A percentile compares a stretch with the other conserved stretches of the same genome.
phyloP scores from a whole-genome alignment of 2,329 filamentous ascomycete genomes.

The Grosmannia huntii region DNA sequence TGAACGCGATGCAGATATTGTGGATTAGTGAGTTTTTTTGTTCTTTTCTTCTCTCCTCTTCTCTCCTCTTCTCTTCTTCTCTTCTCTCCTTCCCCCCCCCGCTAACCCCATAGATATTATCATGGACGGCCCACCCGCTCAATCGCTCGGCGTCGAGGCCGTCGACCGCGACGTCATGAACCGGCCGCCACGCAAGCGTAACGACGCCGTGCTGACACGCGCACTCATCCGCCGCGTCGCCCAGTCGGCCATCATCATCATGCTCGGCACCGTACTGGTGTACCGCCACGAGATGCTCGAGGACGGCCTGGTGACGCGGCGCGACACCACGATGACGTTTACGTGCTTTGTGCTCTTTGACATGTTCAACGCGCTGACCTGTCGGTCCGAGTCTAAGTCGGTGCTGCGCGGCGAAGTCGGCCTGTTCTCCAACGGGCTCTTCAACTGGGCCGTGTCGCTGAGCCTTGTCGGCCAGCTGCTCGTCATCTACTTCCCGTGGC shows the following conservation, averaged over 20 bases:
- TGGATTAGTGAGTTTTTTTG: conserved; percentile 75
- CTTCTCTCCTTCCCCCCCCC: no score
- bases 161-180: conserved; percentile 93
- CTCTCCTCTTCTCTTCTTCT: not conserved
- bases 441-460: conserved; percentile 88
- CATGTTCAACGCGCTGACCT: conserved; percentile 97
- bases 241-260: conserved; percentile 79
- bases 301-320: conserved; percentile 71
- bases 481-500: conserved; percentile 88
- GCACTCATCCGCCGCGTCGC: conserved; percentile 73
- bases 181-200: conserved; percentile 72
- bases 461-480: conserved; percentile 75
- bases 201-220: conserved; percentile 81
- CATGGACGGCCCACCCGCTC: conserved; percentile 96
- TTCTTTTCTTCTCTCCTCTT: not conserved
- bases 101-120: conserved; percentile 77
- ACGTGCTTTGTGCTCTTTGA: conserved; percentile 98
- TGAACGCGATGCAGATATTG: conserved; percentile 98
- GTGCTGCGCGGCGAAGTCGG: conserved; percentile 76
- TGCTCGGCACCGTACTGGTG: conserved; percentile 79
- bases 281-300: conserved; percentile 85
- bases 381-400: conserved; percentile 82
- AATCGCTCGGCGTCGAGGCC: conserved; percentile 89
- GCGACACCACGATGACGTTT: conserved; percentile 98
- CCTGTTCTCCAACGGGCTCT: conserved; percentile 77